Evolutionary conservation across 148 eudicot species (phyloP).

Genomic region (Chenopodium quinoa): DNA sequence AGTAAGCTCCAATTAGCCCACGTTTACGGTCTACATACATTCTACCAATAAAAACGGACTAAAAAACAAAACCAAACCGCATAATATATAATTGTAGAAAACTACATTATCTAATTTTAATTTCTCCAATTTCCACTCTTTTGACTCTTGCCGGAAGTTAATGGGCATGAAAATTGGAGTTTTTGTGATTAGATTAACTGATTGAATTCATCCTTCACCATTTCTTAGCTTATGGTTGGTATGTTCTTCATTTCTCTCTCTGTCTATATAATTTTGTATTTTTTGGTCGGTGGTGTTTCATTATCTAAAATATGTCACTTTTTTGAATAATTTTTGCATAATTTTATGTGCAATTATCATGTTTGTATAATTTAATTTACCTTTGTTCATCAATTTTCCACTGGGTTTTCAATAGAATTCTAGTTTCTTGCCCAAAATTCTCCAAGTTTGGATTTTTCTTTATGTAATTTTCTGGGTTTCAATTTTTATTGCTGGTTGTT

Average conservation of each 20-base stretch:
- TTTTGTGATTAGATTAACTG: neutral
- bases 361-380: neutral
- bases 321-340: neutral
- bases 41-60: neutral
- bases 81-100: neutral
- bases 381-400: neutral
- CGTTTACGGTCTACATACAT: neutral
- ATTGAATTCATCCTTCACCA: neutral
- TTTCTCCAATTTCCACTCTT: neutral
- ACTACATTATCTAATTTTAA: neutral
- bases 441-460: neutral
- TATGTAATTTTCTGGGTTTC: neutral
- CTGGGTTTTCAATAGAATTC: constrained; percentile 9
- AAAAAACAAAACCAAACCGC: neutral
- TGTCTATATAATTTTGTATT: neutral
- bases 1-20: neutral
- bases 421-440: neutral
- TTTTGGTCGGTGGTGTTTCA: constrained; percentile 6
- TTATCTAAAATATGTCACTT: neutral
- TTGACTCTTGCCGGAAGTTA: neutral
- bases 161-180: neutral
- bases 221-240: neutral
- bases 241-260: neutral
- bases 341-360: neutral
- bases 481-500: neutral